Evolutionary conservation across 2,329 filamentous ascomycete species (phyloP), one percentile per base, ranked within the genome.

Genomic region (Blumeria hordei): DNA sequence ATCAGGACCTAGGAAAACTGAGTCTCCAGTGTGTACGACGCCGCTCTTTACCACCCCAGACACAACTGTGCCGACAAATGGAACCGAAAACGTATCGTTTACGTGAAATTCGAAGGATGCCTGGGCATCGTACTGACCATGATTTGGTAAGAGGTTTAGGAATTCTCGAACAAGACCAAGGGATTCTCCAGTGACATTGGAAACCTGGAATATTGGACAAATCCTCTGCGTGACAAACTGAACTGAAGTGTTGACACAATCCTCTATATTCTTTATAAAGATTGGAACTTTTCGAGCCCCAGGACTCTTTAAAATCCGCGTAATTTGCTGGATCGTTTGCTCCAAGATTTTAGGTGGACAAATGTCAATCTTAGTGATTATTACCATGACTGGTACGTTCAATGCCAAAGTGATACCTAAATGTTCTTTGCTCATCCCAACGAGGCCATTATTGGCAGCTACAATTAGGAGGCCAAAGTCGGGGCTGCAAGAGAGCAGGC

Each of bases 391-490:
- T 0, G 92, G 92, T 10, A 98, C 90, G 64, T 96, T 96, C 54
- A 98, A 73, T 0, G 92, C 88, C 35, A 96, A 72, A 0, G 92
- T 90, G 59, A 98, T 94, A 14, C 92, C 92, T 3, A 98, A 72
- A 67, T 98, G 92, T 71, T 98, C 92, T 73, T 93, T 94, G 69
- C 86, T 94, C 92, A 96, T 98, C 18, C 92, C 92, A 50, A 96
- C 85, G 49, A 98, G 72, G 3, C 92, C 92, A 65, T 98, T 96
- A 64, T 98, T 98, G 16, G 92, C 92, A 11, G 92, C 92, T 0
- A 98, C 92, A 92, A 98, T 98, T 51, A 98, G 77, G 33, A 98
- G 70, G 66, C 92, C 96, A 71, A 96, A 98, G 65, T 96, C 94
- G 0, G 92, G 92, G 70, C 88, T 93, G 68, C 86, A 93, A 55